Percentiles rank a stretch among this genome's conserved stretches.
phyloP scores from a whole-genome alignment of 1,284 basidiomycete species.

The Afroboletus lepidellus region DNA sequence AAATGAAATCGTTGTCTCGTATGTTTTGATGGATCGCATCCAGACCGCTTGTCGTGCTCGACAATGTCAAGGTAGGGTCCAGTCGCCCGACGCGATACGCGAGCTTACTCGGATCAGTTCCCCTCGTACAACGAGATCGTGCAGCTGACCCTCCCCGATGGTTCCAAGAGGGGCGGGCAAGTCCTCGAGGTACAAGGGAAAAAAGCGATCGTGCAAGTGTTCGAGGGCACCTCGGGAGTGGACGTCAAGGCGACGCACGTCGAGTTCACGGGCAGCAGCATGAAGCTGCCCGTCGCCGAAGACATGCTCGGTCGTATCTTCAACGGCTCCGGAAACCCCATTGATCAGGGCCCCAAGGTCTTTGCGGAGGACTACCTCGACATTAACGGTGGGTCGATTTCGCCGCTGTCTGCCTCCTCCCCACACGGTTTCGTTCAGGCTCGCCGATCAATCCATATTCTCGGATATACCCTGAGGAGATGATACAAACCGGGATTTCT shows the following conservation, averaged over 20 bases:
- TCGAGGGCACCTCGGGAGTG: slow-evolving; percentile 97
- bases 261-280: slow-evolving; percentile 96
- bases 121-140: slow-evolving; percentile 99
- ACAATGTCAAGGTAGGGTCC: slow-evolving; percentile 89
- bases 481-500: slow-evolving; percentile 99
- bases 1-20: background rate
- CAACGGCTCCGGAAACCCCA: slow-evolving; percentile 97
- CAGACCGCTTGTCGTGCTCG: slow-evolving; percentile 92
- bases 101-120: slow-evolving; percentile 57
- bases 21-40: slow-evolving; percentile 13
- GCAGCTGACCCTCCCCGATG: slow-evolving; percentile 93
- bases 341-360: slow-evolving; percentile 98
- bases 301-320: slow-evolving; percentile 99
- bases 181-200: slow-evolving; percentile 98
- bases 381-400: slow-evolving; percentile 80
- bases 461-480: slow-evolving; percentile 99
- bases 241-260: slow-evolving; percentile 98
- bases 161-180: slow-evolving; percentile 92
- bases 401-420: slow-evolving; percentile 2
- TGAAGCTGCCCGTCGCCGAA: slow-evolving; percentile 99
- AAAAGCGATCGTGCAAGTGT: slow-evolving; percentile 99
- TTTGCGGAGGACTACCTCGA: slow-evolving; percentile 99
- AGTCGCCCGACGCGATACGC: slow-evolving; percentile 7
- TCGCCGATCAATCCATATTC: slow-evolving; percentile 99
- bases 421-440: slow-evolving; percentile 50